Evolutionary conservation across 805 yeast species (phyloP).

Genomic region (Pachysolen tannophilus): DNA sequence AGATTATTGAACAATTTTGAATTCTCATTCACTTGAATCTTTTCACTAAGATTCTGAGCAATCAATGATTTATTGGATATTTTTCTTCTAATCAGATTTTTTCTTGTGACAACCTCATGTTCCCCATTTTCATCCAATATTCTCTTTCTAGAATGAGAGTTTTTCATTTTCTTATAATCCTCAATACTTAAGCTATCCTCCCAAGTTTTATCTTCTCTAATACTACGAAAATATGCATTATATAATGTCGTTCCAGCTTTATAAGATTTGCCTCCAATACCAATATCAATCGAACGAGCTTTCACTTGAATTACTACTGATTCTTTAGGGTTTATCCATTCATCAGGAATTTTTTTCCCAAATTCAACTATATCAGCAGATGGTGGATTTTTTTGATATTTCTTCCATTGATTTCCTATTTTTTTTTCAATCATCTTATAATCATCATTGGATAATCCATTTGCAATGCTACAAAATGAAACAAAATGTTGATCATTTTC

Average conservation of each 20-base stretch:
- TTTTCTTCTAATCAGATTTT: constrained; percentile 20
- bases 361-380: constrained; percentile 37
- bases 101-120: constrained; percentile 18
- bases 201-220: constrained; percentile 65
- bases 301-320: constrained; percentile 78
- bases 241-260: constrained; percentile 65
- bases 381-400: constrained; percentile 29
- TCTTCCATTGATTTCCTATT: constrained; percentile 57
- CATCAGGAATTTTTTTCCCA: constrained; percentile 55
- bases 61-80: constrained; percentile 13
- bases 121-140: constrained; percentile 14
- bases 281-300: constrained; percentile 61
- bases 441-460: constrained; percentile 68
- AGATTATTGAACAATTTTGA: constrained; percentile 32
- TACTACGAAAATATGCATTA: constrained; percentile 62
- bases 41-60: constrained; percentile 11
- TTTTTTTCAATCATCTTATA: constrained; percentile 47
- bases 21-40: constrained; percentile 5
- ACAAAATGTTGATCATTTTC: constrained; percentile 29
- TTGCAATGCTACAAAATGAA: constrained; percentile 74
- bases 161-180: constrained; percentile 39
- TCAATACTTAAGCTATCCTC: constrained; percentile 44
- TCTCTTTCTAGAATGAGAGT: constrained; percentile 2
- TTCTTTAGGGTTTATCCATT: constrained; percentile 74
- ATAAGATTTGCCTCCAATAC: constrained; percentile 36